Percentiles rank a stretch among this genome's conserved stretches.
phyloP scores from a whole-genome alignment of 2,329 filamentous ascomycete genomes.

The Colletotrichum spaethianum region DNA sequence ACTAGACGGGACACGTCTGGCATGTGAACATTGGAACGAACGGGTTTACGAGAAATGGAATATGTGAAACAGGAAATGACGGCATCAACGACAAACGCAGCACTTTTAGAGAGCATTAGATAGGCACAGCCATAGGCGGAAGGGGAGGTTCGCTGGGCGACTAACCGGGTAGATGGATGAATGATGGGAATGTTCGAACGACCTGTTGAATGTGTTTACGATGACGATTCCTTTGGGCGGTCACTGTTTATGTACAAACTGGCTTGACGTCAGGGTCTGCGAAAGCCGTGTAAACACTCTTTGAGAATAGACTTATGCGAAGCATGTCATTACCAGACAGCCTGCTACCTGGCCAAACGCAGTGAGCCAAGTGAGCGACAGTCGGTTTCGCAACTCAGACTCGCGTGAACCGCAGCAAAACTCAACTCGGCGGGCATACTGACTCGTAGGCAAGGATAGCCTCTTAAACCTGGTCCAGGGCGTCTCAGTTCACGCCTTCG shows the following conservation, averaged over 20 bases:
- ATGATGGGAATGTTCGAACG: neutral
- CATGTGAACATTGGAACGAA: conserved; percentile 10
- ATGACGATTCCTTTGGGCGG: conserved; percentile 10
- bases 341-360: neutral
- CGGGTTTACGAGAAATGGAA: conserved; percentile 19
- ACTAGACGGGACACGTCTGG: neutral
- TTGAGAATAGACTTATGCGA: conserved; percentile 18
- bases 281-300: conserved; percentile 4
- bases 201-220: conserved; percentile 4
- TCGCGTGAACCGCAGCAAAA: neutral
- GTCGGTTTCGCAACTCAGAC: neutral
- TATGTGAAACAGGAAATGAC: conserved; percentile 12
- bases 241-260: neutral
- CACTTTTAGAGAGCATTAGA: conserved; percentile 13
- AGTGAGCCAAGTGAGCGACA: too few relatives aligned
- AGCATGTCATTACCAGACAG: neutral
- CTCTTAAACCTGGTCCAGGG: neutral
- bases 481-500: neutral
- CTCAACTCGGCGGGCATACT: neutral
- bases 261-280: neutral
- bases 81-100: conserved; percentile 3
- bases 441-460: neutral
- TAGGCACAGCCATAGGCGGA: neutral
- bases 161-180: neutral
- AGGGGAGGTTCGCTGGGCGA: conserved; percentile 26